Evolutionary conservation across 352 stramenopile species (phyloP).

Genomic region (Globisporangium nunn): DNA sequence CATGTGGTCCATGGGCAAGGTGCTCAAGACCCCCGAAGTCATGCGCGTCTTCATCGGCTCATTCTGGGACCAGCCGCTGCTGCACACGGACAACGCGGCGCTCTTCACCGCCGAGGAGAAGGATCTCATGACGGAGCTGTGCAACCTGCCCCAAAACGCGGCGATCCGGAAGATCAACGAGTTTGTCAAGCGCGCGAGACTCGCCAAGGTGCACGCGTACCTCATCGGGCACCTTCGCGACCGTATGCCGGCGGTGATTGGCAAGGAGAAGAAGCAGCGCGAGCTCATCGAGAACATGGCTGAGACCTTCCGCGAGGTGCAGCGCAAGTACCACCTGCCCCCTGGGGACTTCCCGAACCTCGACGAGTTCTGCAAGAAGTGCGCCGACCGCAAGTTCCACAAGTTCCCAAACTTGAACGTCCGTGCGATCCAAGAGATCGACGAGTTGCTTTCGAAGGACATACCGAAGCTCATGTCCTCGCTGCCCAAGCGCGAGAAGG

Average conservation of each 20-base stretch:
- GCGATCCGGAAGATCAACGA: conserved; percentile 93
- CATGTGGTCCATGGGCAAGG: conserved; percentile 98
- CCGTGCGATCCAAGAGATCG: conserved; percentile 95
- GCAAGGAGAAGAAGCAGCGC: conserved; percentile 96
- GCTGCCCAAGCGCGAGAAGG: conserved; percentile 47
- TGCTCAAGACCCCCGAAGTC: conserved; percentile 97
- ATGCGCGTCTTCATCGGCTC: conserved; percentile 97
- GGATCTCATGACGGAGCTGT: conserved; percentile 96
- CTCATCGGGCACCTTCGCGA: conserved; percentile 95
- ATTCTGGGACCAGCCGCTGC: conserved; percentile 93
- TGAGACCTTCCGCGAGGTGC: conserved; percentile 95
- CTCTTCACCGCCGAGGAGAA: conserved; percentile 96
- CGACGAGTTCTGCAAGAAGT: conserved; percentile 81
- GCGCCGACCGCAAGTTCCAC: conserved; percentile 84
- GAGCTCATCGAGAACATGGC: conserved; percentile 93
- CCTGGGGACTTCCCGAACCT: conserved; percentile 93
- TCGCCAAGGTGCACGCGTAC: conserved; percentile 96
- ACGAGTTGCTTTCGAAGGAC: conserved; percentile 95
- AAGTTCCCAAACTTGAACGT: conserved; percentile 92
- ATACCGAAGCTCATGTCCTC: conserved; percentile 92
- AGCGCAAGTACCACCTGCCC: conserved; percentile 96
- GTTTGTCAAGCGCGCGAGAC: conserved; percentile 92
- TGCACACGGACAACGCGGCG: conserved; percentile 86
- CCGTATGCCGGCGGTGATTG: conserved; percentile 96
- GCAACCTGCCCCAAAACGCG: conserved; percentile 93